Base-by-base conservation (phyloP, 371 early-diverging fungal genomes). In the Haplosporangium sp. region DNA sequence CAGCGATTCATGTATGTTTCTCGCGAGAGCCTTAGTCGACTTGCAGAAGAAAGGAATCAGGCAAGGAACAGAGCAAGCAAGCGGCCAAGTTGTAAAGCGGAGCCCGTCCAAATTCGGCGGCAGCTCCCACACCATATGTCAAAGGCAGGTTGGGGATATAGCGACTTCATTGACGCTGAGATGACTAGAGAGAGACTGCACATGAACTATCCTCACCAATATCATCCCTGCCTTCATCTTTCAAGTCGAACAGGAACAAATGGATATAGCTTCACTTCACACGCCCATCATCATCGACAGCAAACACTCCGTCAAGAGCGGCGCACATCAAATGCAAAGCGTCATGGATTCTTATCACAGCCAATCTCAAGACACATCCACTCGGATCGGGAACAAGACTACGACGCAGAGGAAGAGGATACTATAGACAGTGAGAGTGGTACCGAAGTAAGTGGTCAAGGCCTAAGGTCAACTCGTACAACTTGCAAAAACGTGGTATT, bases 351-450 rank as follows among this genome's bases (percentile, higher is more conserved):
- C 10, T 27, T 55, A 8, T 64, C 71, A 8, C 39, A 27, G 13
- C n/a, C 5, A 44, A n/a, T 38, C 13, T 15, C 59, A 6, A 27
- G 45, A 35, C 55, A 20, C 15, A 19, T 38, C 13, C 38, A 27
- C 4, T 57, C 56, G 3, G 62, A 62, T 10, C 62, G 62, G 39
- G 72, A 65, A 10, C 39, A n/a, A 13, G 61, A 27, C 40, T 72
- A 72, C 6, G 67, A 67, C 39, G 72, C 55, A 27, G 72, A 72
- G 34, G 67, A 58, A 3, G 66, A 66, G 5, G 48, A 67, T 7
- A 63, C 62, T 35, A 15, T 53, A n/a, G 61, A 65, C 9, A 72
- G 38, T 40, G 62, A 72, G 37, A 61, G 55, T 35, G 72, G 38
- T 4, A 39, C 6, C n/a, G 66, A 62, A 19, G 19, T 10, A 27